Evolutionary conservation across 2,329 filamentous ascomycete species (phyloP), one percentile per base, ranked within the genome.

Genomic region (Fusarium pilosicola): DNA sequence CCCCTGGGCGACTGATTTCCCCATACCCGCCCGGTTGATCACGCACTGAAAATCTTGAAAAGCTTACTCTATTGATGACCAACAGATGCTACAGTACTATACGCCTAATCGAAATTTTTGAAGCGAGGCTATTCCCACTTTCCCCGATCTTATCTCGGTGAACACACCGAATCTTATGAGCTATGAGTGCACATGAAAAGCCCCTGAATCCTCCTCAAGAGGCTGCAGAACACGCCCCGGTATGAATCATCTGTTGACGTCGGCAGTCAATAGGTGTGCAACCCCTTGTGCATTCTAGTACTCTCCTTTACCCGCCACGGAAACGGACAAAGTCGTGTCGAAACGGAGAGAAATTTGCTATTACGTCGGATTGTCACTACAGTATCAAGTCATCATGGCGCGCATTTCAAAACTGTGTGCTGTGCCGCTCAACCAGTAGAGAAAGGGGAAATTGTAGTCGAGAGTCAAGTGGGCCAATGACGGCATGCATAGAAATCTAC

Each of bases 401-500:
- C n/a, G 45, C 28, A 52, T 26, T 18, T 41, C 17, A 34, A 54
- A 46, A 57, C 62, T 59, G 42, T 59, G 55, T 67, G 48, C 52
- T 70, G 42, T 60, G 68, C 68, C 66, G 41, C 60, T 70, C 41
- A 70, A 62, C 66, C 52, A 70, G 66, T 65, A 41, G n/a, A 48
- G 36, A 42, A 65, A 65, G 38, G 26, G 67, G 41, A 65, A 68
- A 52, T 41, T 20, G 59, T 56, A 42, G 51, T 70, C 58, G 44
- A 48, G 24, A 42, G 28, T 42, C 49, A 54, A 59, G 72, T 74
- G 72, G 72, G 71, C 71, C 72, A 74, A 73, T 74, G 76, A 78
- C 76, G 76, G 75, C 73, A 77, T 76, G 28, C 44, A 49, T 56
- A 48, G 56, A 32, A 30, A 55, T 65, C 62, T 36, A 7, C 14